Evolutionary conservation across 2,329 filamentous ascomycete genomes (phyloP).

Genomic region (Hypoxylon sp.): DNA sequence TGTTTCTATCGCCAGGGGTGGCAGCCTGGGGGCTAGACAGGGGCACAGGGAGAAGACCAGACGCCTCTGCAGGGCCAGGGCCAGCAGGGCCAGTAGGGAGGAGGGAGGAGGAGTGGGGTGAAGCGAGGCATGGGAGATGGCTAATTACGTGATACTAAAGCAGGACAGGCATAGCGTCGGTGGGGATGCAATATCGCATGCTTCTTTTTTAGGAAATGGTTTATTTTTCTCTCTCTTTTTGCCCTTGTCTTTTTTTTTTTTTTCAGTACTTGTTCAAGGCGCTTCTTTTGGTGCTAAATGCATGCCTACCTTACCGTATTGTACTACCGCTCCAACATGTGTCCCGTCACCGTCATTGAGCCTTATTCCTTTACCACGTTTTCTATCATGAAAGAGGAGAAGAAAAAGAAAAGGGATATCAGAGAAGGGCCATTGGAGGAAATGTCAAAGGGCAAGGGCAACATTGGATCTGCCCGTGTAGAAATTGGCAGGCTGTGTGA

Average conservation of each 20-base stretch:
- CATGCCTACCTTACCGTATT: too few species aligned
- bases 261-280: constrained; percentile 14
- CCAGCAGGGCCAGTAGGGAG: constrained; percentile 13
- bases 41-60: too few species aligned
- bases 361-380: not conserved
- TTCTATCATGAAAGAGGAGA: not conserved
- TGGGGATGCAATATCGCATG: constrained; percentile 28
- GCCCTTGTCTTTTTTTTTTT: constrained; percentile 9
- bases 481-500: too few species aligned
- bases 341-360: constrained; percentile 6
- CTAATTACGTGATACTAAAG: constrained; percentile 33
- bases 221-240: constrained; percentile 10
- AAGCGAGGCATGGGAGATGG: constrained; percentile 21
- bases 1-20: constrained; percentile 31
- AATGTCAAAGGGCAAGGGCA: not conserved
- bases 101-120: constrained; percentile 2
- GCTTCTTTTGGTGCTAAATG: too few species aligned
- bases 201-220: constrained; percentile 30
- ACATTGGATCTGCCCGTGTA: not conserved
- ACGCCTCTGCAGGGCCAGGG: too few species aligned
- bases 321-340: too few species aligned
- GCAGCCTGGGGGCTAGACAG: too few species aligned
- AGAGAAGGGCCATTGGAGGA: constrained; percentile 9
- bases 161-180: constrained; percentile 15
- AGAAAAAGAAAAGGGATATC: constrained; percentile 3